Evolutionary conservation across 2,329 filamentous ascomycete species (phyloP).

Genomic region (Alternaria conjuncta): DNA sequence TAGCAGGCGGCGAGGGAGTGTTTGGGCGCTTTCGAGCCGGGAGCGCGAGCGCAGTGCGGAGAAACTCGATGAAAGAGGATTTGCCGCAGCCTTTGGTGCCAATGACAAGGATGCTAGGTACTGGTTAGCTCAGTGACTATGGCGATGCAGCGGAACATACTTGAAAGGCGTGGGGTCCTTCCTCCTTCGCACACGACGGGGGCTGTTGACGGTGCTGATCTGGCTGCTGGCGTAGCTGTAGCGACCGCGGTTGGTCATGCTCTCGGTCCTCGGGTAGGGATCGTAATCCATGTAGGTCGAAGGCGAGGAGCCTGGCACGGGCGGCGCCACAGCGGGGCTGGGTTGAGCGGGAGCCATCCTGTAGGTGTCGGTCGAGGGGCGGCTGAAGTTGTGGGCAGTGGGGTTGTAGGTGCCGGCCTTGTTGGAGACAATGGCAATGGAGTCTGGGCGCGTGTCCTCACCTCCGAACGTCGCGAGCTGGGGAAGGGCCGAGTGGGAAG

Average conservation of each 20-base stretch:
- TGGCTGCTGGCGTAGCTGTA: conserved; percentile 96
- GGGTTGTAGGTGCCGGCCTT: conserved; percentile 51
- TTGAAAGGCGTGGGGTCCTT: conserved; percentile 99
- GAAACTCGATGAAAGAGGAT: conserved; percentile 95
- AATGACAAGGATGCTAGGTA: conserved; percentile 80
- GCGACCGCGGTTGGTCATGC: conserved; percentile 94
- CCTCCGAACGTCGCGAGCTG: conserved; percentile 66
- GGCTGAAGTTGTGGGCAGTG: conserved; percentile 45
- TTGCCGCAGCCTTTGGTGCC: conserved; percentile 89
- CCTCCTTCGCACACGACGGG: conserved; percentile 86
- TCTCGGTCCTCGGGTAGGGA: conserved; percentile 83
- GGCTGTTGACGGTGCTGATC: conserved; percentile 90
- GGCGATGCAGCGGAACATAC: conserved; percentile 64
- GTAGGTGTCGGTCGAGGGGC: conserved; percentile 45
- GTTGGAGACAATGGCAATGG: conserved; percentile 67
- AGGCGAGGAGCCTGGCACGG: conserved; percentile 56
- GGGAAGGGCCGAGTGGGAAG: conserved; percentile 55
- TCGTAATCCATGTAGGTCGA: conserved; percentile 66
- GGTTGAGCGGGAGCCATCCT: conserved; percentile 43
- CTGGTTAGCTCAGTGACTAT: conserved; percentile 17
- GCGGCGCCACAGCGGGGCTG: conserved; percentile 49
- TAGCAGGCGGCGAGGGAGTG: conserved; percentile 50
- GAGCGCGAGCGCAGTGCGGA: conserved; percentile 82
- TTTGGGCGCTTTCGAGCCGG: conserved; percentile 76
- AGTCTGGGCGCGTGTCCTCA: conserved; percentile 68